Conservation (phyloP, 2,329 filamentous ascomycete genomes). For the Hypoxylon sp. region DNA sequence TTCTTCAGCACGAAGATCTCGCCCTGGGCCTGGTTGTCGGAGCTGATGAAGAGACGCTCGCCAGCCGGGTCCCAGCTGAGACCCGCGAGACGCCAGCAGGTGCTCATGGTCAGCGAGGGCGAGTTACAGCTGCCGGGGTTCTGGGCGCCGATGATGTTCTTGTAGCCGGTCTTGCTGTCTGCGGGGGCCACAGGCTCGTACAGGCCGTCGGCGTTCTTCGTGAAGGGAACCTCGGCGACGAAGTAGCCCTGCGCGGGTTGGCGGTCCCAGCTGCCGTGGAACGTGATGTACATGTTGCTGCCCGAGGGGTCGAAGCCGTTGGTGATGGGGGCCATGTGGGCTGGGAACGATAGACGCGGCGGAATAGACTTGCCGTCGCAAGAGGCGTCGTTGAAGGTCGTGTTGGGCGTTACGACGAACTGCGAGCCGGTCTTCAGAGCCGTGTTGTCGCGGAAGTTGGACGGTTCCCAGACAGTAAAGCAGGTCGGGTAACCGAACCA, state of each 20-base stretch:
- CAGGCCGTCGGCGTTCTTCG: conserved; percentile 51
- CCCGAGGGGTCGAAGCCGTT: conserved; percentile 72
- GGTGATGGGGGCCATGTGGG: conserved; percentile 75
- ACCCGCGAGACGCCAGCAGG: conserved; percentile 68
- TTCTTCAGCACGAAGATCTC: conserved; percentile 58
- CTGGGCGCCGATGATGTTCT: conserved; percentile 65
- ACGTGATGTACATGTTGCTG: conserved; percentile 72
- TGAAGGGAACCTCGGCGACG: conserved; percentile 56
- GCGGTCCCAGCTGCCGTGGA: conserved; percentile 72
- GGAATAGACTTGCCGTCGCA: conserved; percentile 48
- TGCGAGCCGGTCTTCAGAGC: conserved; percentile 55
- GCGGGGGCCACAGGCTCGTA: conserved; percentile 53
- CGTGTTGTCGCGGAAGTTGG: conserved; percentile 56
- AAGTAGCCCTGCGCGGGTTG: conserved; percentile 57
- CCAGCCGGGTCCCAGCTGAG: conserved; percentile 60
- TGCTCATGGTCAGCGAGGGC: conserved; percentile 48
- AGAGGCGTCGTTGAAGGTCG: conserved; percentile 52
- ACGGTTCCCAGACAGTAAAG: conserved; percentile 60
- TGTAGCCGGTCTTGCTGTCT: conserved; percentile 60
- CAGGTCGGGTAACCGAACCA: conserved; percentile 75
- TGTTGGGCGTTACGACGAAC: conserved; percentile 54
- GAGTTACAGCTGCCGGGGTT: conserved; percentile 62
- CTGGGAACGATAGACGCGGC: conserved; percentile 66
- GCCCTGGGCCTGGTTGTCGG: conserved; percentile 63
- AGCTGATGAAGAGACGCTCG: conserved; percentile 65